Evolutionary conservation across 2,329 filamentous ascomycete genomes (phyloP).

Genomic region (Exophiala mesophila): DNA sequence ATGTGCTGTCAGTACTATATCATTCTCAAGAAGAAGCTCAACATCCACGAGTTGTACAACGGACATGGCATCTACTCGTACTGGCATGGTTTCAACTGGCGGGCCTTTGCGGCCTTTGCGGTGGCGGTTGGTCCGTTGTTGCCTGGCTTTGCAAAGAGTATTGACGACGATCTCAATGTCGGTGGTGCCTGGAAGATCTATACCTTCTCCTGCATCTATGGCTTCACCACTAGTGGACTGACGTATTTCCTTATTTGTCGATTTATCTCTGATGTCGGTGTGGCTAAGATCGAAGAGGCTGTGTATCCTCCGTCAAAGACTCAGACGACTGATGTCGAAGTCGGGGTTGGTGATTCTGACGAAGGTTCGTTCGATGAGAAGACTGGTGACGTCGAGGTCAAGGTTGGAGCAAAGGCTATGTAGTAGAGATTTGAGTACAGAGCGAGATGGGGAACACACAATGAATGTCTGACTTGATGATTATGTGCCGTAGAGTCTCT

Average conservation of each 20-base stretch:
- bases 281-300: constrained; percentile 33
- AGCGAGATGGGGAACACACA: too few species aligned
- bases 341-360: constrained; percentile 12
- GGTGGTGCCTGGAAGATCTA: constrained; percentile 40
- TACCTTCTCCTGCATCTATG: constrained; percentile 41
- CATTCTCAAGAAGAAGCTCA: constrained; percentile 35
- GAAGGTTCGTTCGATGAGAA: constrained; percentile 15
- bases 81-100: constrained; percentile 35
- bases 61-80: constrained; percentile 37
- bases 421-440: too few species aligned
- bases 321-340: constrained; percentile 10
- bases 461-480: too few species aligned
- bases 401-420: constrained; percentile 14
- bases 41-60: constrained; percentile 41
- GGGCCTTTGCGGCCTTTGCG: constrained; percentile 31
- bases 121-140: constrained; percentile 32
- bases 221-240: constrained; percentile 34
- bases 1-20: constrained; percentile 42
- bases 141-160: constrained; percentile 35
- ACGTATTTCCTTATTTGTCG: constrained; percentile 38
- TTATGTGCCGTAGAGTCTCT: too few species aligned
- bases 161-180: constrained; percentile 34
- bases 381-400: constrained; percentile 9
- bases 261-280: constrained; percentile 35
- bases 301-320: constrained; percentile 35